A percentile compares a stretch with the other conserved stretches of the same genome.
Conservation (phyloP, 139 green algal genomes). For the Chlorella sp. region DNA sequence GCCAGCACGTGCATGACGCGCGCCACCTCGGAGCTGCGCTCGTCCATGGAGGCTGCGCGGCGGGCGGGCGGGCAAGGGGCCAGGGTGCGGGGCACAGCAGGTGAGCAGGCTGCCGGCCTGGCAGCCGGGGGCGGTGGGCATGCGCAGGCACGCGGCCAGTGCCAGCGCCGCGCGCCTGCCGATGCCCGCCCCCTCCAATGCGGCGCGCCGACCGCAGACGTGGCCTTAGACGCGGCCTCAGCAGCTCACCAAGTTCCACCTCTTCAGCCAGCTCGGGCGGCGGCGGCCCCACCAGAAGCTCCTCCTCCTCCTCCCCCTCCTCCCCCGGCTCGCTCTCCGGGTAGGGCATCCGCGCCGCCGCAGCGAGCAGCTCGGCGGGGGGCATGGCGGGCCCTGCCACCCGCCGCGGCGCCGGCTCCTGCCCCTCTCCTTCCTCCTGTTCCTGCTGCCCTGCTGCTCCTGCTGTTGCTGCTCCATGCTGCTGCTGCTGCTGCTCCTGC, state of each 20-base stretch:
- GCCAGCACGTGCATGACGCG: slow-evolving; percentile 54
- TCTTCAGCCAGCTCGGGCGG: slow-evolving; percentile 72
- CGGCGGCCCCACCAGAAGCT: slow-evolving; percentile 63
- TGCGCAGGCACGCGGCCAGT: no score
- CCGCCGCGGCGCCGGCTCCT: neutral
- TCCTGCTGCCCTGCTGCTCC: slow-evolving; percentile 16
- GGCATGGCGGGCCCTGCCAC: slow-evolving; percentile 60
- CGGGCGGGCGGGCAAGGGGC: no score
- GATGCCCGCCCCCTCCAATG: no score
- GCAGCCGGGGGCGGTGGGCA: no score
- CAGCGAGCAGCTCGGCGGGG: slow-evolving; percentile 54
- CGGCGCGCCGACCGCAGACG: no score
- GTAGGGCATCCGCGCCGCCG: slow-evolving; percentile 44
- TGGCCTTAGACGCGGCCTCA: no score
- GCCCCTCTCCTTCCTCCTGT: neutral
- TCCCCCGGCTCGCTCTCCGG: slow-evolving; percentile 8
- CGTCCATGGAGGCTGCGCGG: slow-evolving; percentile 43
- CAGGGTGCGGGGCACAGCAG: no score
- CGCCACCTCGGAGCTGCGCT: slow-evolving; percentile 50
- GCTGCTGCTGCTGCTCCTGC: neutral
- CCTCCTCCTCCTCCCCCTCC: slow-evolving; percentile 35
- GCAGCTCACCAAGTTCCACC: slow-evolving; percentile 35
- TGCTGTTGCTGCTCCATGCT: slow-evolving; percentile 16
- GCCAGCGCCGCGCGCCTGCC: no score
- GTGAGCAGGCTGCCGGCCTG: no score